A percentile compares a stretch with the other conserved stretches of the same genome.
phyloP scores from a whole-genome alignment of 2,329 filamentous ascomycete species.

The Blumeriella jaapii region DNA sequence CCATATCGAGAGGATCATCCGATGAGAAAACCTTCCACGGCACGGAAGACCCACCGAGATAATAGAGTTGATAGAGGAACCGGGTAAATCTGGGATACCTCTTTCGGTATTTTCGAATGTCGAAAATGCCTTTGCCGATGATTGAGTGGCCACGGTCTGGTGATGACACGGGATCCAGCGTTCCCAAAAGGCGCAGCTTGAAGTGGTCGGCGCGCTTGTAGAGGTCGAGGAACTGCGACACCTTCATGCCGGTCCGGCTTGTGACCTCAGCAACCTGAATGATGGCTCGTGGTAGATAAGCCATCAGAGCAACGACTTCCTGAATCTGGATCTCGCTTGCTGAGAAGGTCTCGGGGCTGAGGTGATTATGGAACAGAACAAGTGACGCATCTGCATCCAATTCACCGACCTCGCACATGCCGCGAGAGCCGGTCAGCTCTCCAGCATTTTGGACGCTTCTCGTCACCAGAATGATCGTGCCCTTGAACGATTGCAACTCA shows the following conservation, averaged over 20 bases:
- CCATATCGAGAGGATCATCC: slow-evolving; percentile 18
- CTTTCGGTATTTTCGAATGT: slow-evolving; percentile 14
- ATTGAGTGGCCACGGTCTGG: slow-evolving; percentile 13
- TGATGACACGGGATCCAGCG: slow-evolving; percentile 12
- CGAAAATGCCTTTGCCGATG: slow-evolving; percentile 16
- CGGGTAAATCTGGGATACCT: slow-evolving; percentile 6
- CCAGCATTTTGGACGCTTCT: slow-evolving; percentile 16
- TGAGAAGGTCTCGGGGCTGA: slow-evolving; percentile 8
- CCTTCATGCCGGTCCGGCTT: slow-evolving; percentile 18
- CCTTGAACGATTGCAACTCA: slow-evolving; percentile 13
- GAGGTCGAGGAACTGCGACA: slow-evolving; percentile 18
- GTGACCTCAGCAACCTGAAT: slow-evolving; percentile 17
- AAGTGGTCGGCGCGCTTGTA: slow-evolving; percentile 16
- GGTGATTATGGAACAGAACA: slow-evolving; percentile 11
- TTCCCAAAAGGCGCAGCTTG: slow-evolving; percentile 18
- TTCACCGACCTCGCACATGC: slow-evolving; percentile 14
- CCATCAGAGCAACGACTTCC: slow-evolving; percentile 13
- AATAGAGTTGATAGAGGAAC: slow-evolving; percentile 19
- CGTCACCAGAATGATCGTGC: slow-evolving; percentile 16
- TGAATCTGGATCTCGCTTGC: slow-evolving; percentile 15
- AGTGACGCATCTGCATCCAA: slow-evolving; percentile 16
- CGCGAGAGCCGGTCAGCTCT: slow-evolving; percentile 13
- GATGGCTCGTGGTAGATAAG: slow-evolving; percentile 16
- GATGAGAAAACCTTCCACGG: slow-evolving; percentile 16
- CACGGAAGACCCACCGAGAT: slow-evolving; percentile 15